Conservation (phyloP, 2,329 filamentous ascomycete genomes). For the Colletotrichum camelliae region DNA sequence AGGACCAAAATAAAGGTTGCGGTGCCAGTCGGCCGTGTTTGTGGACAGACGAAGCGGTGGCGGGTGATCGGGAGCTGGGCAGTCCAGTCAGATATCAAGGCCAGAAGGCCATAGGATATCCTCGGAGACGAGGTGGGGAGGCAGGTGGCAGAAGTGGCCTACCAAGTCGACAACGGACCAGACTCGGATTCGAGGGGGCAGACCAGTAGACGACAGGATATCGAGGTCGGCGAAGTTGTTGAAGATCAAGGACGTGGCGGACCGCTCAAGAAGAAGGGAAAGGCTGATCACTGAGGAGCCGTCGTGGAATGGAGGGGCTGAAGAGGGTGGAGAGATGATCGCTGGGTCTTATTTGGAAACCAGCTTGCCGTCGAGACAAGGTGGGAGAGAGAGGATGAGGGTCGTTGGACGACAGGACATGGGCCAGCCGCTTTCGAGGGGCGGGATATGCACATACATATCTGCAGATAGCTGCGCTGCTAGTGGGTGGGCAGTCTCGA, state of each 20-base stretch:
- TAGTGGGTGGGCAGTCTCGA: conserved; percentile 14
- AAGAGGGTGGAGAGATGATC: conserved; percentile 21
- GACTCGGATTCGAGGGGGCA: neutral
- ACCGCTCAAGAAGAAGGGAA: conserved; percentile 15
- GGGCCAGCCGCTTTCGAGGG: conserved; percentile 13
- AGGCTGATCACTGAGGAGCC: conserved; percentile 8
- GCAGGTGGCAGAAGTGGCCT: neutral
- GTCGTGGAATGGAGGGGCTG: conserved; percentile 20
- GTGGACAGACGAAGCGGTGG: neutral
- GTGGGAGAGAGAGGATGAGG: conserved; percentile 8
- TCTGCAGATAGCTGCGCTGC: conserved; percentile 21
- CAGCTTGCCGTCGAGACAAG: conserved; percentile 11
- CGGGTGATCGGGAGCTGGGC: neutral
- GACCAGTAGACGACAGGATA: neutral
- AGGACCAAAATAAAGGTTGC: neutral
- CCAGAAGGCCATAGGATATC: neutral
- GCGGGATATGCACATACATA: conserved; percentile 23
- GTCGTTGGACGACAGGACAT: conserved; percentile 13
- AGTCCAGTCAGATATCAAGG: conserved; percentile 16
- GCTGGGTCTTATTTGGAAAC: conserved; percentile 19
- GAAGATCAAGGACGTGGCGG: conserved; percentile 5
- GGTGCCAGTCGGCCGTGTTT: neutral
- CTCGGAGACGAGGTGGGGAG: neutral
- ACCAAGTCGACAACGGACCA: neutral
- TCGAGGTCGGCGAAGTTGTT: neutral